Evolutionary conservation across 225 moss, liverwort and hornwort species (phyloP).

Genomic region (Pseudisothecium myosuroides): DNA sequence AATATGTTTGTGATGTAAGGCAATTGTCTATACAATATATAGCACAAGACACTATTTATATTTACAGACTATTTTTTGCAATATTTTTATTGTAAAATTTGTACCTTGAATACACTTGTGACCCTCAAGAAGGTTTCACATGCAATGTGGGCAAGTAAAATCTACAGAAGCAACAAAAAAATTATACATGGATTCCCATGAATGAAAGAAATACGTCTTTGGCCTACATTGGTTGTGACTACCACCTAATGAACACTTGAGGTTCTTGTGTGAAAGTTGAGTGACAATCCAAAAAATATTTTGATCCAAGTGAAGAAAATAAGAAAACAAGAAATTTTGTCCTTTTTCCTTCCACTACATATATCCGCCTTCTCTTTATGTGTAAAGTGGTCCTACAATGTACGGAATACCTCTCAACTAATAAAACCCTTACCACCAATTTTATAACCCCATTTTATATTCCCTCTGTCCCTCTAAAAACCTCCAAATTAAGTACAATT

Average conservation of each 20-base stretch:
- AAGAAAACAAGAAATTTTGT: neutral
- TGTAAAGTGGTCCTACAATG: neutral
- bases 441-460: no score
- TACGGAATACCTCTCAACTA: neutral
- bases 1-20: neutral
- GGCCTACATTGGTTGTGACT: neutral
- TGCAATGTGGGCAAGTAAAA: neutral
- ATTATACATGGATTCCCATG: neutral
- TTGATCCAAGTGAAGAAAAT: neutral
- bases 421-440: neutral
- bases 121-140: neutral
- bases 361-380: accelerated
- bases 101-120: no score
- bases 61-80: neutral
- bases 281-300: neutral
- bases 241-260: accelerated
- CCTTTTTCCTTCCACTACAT: neutral
- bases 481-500: no score
- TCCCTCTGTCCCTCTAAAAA: no score
- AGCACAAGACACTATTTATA: neutral
- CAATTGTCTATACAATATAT: neutral
- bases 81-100: neutral
- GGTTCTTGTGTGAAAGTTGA: neutral
- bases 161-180: neutral
- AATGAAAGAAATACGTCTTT: neutral